phyloP scores from a whole-genome alignment of 2,329 filamentous ascomycete genomes.

The Colletotrichum chlorophyti region DNA sequence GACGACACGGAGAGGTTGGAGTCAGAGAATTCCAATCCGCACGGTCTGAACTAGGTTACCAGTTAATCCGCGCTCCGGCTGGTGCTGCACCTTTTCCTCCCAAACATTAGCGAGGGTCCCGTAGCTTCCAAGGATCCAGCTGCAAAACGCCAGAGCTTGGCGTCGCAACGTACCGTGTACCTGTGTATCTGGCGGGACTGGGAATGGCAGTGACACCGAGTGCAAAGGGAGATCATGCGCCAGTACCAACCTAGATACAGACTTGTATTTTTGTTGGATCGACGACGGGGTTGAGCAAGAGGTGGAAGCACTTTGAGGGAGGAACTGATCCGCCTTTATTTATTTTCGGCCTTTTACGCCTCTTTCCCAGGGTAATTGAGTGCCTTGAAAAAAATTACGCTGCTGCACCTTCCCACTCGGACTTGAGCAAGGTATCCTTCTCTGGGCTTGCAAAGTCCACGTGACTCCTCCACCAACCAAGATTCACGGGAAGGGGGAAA shows the following conservation, averaged over 20 bases:
- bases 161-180: slow-evolving; percentile 2
- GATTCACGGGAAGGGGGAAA: neutral
- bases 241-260: no score
- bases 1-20: slow-evolving; percentile 31
- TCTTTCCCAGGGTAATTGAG: neutral
- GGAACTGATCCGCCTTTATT: neutral
- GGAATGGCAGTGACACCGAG: neutral
- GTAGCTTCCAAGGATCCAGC: slow-evolving; percentile 27
- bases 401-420: neutral
- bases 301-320: no score
- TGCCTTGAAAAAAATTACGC: neutral
- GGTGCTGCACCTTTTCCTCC: no score
- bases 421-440: neutral
- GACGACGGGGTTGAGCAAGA: no score
- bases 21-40: slow-evolving; percentile 35
- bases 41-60: slow-evolving; percentile 33
- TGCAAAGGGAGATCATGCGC: no score
- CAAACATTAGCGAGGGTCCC: slow-evolving; percentile 24
- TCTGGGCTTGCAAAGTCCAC: no score
- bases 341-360: neutral
- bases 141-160: slow-evolving; percentile 14
- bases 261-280: no score
- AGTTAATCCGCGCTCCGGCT: slow-evolving; percentile 30
- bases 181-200: neutral
- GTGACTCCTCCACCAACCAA: neutral